Conservation (phyloP, 2,329 filamentous ascomycete genomes). For the Chaetomium sp. region DNA sequence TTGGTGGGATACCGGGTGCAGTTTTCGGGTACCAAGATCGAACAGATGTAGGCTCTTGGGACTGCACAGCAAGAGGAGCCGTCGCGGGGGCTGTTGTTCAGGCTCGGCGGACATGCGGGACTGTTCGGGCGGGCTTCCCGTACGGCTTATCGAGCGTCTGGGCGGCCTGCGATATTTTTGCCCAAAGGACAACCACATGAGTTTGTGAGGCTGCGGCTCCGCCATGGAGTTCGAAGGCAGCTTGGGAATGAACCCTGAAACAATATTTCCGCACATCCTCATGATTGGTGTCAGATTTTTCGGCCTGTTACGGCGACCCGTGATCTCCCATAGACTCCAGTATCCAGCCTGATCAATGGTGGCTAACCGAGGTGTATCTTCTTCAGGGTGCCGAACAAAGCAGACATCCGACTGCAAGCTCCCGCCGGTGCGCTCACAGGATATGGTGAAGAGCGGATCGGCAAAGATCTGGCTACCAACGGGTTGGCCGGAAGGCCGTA, state of each 20-base stretch:
- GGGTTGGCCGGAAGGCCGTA: conserved; percentile 25
- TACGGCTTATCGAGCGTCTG: background rate
- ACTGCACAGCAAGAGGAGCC: conserved; percentile 29
- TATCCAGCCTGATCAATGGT: conserved; percentile 65
- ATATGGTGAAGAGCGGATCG: conserved; percentile 58
- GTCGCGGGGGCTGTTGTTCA: background rate
- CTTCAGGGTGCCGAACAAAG: conserved; percentile 59
- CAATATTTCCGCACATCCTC: conserved; percentile 48
- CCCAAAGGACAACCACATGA: conserved; percentile 41
- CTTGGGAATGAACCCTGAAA: conserved; percentile 25
- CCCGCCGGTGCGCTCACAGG: conserved; percentile 55
- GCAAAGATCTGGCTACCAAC: conserved; percentile 48
- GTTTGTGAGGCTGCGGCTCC: conserved; percentile 44
- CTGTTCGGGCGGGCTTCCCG: conserved; percentile 1
- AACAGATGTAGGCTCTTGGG: conserved; percentile 27
- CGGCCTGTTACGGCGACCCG: conserved; percentile 42
- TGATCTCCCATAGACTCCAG: conserved; percentile 70
- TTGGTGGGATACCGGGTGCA: conserved; percentile 28
- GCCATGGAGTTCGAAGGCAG: conserved; percentile 20
- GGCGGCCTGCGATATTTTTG: conserved; percentile 15
- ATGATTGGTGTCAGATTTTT: conserved; percentile 42
- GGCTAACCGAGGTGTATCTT: conserved; percentile 61
- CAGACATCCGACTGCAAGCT: conserved; percentile 62
- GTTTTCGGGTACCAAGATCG: conserved; percentile 20
- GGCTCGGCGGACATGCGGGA: background rate